Base-by-base conservation (phyloP, 768 basidiomycete genomes). In the Termitomyces sp. region DNA sequence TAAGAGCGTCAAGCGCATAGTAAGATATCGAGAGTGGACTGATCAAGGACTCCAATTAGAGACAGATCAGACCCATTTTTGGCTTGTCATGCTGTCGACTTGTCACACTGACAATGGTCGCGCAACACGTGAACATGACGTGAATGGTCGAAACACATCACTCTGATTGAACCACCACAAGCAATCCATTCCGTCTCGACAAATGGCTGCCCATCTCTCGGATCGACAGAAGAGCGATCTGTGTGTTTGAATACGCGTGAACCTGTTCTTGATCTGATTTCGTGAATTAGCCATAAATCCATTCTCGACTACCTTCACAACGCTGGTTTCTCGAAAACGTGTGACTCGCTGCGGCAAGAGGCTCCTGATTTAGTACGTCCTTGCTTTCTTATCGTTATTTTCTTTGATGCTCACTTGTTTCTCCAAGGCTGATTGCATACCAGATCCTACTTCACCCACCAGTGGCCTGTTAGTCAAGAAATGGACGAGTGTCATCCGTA, bases 401-500 rank as follows among this genome's bases (percentile, higher is more conserved):
- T 46, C 40, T 29, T 32, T 50, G 20, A 38, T 54, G 38, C 38
- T 58, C 25, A 10, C 31, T 33, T 32, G 11, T 23, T 20, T 16
- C 47, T 50, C 44, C 39, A 31, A 68, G 66, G 46, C 62, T 44
- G 64, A 69, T 52, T 69, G 66, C 51, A 52, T 63, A 44, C 65
- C 68, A 31, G 69, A 70, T 58, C 56, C 63, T 33, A 56, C 50
- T 18, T 57, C 61, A 25, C 62, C 58, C 31, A 60, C 62, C 15
- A 63, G 53, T 31, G 88, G 88, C 0, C 66, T 91, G 53, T 70
- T 91, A 52, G 88, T 86, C 69, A 89, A 89, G 81, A 91, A 91
- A 67, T 91, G 89, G 89, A 89, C 86, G 43, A 85, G 84, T 62
- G 86, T 91, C 22, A 89, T 91, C 45, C 76, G 89, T 52, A 63